These are phyloP conservation scores for Pleurotus tuoliensis DNA, from an alignment of 768 basidiomycete genomes.

Conservation along the genomic window DNA sequence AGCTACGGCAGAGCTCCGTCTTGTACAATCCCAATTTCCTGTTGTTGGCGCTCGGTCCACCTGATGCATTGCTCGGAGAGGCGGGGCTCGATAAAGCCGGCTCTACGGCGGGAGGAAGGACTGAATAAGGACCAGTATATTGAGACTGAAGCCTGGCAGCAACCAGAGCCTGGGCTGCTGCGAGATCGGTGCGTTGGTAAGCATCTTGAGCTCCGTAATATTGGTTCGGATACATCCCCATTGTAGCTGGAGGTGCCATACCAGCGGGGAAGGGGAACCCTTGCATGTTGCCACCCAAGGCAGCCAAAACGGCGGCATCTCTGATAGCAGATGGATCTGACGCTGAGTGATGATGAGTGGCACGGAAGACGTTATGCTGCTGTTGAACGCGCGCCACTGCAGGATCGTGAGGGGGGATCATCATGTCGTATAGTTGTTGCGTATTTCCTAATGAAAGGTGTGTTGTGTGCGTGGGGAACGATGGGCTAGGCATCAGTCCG, in stretches of 20 bases:
- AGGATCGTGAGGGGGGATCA: slow-evolving; percentile 58
- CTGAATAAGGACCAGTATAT: slow-evolving; percentile 50
- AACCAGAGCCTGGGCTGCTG: slow-evolving; percentile 54
- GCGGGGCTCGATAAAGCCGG: slow-evolving; percentile 39
- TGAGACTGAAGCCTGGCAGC: slow-evolving; percentile 62
- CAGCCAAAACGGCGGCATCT: slow-evolving; percentile 63
- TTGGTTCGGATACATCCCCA: slow-evolving; percentile 67
- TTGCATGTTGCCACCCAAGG: slow-evolving; percentile 55
- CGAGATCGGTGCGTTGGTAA: slow-evolving; percentile 48
- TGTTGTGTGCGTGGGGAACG: slow-evolving; percentile 54
- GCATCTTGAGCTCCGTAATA: slow-evolving; percentile 63
- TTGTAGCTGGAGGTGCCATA: slow-evolving; percentile 39
- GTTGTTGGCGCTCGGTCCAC: slow-evolving; percentile 89
- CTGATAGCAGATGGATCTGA: slow-evolving; percentile 78
- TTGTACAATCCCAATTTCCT: slow-evolving; percentile 89
- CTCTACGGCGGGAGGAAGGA: slow-evolving; percentile 29
- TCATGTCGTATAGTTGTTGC: slow-evolving; percentile 81
- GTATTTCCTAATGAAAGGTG: slow-evolving; percentile 71
- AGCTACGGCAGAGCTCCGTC: slow-evolving; percentile 85
- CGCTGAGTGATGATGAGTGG: slow-evolving; percentile 76
- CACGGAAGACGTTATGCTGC: slow-evolving; percentile 70
- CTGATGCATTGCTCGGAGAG: slow-evolving; percentile 56
- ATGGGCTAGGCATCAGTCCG: slow-evolving; percentile 47
- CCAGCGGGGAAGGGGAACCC: slow-evolving; percentile 54
- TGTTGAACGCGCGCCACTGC: slow-evolving; percentile 76